Conservation (phyloP, 306 rosid species). For the Herpetospermum pedunculosum region DNA sequence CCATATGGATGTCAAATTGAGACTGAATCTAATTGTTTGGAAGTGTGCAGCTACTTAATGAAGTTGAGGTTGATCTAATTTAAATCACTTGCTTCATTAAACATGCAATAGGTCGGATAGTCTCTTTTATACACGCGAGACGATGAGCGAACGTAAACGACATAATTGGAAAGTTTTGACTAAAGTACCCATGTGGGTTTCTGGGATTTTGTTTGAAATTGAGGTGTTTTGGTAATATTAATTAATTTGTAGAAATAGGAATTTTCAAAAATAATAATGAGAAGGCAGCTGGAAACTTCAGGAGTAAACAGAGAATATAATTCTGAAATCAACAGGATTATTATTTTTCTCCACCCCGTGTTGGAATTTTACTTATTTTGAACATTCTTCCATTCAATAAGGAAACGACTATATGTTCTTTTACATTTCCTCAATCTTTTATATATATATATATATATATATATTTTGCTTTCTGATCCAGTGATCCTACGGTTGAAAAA, state of each 20-base stretch:
- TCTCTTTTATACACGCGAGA: no score
- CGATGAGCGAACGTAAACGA: no score
- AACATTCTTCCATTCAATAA: background rate
- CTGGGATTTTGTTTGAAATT: background rate
- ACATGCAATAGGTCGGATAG: no score
- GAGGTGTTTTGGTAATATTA: background rate
- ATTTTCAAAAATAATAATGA: background rate
- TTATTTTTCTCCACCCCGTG: background rate
- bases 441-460: background rate
- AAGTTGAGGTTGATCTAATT: no score
- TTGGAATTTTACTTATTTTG: background rate
- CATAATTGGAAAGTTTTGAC: no score
- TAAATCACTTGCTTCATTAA: no score
- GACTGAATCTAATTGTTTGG: no score
- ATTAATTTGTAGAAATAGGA: background rate
- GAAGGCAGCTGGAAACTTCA: constrained; percentile 2
- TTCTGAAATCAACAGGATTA: background rate
- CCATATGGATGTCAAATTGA: no score
- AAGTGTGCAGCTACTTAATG: no score
- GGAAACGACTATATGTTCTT: background rate
- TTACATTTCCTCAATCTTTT: background rate
- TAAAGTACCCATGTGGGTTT: no score
- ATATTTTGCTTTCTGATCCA: background rate
- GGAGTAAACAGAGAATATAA: background rate
- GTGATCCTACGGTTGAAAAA: background rate